Conservation (phyloP, 2,329 filamentous ascomycete species). For the Colletotrichum sp. region DNA sequence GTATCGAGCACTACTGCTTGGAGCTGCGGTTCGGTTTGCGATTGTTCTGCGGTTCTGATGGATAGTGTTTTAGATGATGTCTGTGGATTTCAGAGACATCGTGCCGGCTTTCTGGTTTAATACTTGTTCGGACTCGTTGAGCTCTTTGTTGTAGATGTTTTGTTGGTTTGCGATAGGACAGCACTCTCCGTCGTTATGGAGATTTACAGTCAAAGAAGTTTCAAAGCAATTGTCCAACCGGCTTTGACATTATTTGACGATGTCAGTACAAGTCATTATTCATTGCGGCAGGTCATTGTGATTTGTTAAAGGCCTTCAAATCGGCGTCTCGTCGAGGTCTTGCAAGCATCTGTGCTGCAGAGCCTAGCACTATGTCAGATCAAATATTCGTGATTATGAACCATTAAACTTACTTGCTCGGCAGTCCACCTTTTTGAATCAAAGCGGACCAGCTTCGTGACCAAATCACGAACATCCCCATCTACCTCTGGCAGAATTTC, state of each 20-base stretch:
- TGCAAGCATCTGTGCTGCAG: conserved; percentile 8
- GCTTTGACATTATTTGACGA: neutral
- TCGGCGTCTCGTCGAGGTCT: neutral
- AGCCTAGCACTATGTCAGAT: neutral
- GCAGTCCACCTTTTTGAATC: conserved; percentile 75
- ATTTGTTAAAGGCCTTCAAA: neutral
- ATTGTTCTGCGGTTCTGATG: neutral
- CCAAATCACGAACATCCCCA: conserved; percentile 65
- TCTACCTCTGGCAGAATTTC: conserved; percentile 69
- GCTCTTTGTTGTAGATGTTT: neutral
- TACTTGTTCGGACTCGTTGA: neutral
- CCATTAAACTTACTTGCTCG: conserved; percentile 36
- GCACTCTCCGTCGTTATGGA: neutral
- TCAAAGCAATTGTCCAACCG: neutral
- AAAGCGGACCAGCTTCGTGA: conserved; percentile 73
- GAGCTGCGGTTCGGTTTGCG: neutral
- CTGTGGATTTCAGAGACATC: neutral
- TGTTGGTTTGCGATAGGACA: neutral
- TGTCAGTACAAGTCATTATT: neutral
- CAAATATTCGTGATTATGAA: neutral
- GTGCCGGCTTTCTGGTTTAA: neutral
- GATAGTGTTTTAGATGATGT: neutral
- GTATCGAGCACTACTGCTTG: neutral
- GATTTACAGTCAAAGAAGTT: neutral
- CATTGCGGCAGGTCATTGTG: neutral